Base-by-base conservation (phyloP, 1,139 yeast species). In the Kurtzmaniella quercitrusa region DNA sequence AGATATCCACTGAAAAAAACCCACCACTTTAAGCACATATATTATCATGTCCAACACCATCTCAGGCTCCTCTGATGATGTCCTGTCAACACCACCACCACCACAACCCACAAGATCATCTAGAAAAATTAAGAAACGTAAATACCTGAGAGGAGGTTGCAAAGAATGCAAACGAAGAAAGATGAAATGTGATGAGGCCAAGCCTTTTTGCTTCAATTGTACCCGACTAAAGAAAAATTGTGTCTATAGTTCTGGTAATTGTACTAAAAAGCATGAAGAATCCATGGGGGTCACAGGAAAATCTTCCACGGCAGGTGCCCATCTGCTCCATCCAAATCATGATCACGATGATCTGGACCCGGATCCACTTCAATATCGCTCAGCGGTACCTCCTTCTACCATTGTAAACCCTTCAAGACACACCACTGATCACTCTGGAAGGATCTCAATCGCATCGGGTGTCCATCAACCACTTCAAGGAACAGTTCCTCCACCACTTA, bases 111-210 rank as follows among this genome's bases (percentile, higher is more conserved):
- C 31, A n/a, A 27, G 14, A 10, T 23, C 31, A 11, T 10, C 31
- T 12, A 5, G 31, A 5, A 27, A 27, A 44, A 40, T 33, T 45
- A 44, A 69, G 54, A 77, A 74, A 56, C 53, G 82, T 37, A 70
- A 70, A 48, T 81, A 81, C 54, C 74, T 81, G 40, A 62, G 85
- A 40, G 77, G 75, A 36, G 89, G 88, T 2, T 82, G 89, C 52
- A 62, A 65, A 17, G 85, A 80, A 55, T 82, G 89, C 58, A 81
- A 81, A 55, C 59, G 81, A 41, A 63, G 87, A 41, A 79, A 81
- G 54, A 73, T 79, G 64, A 82, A 82, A 51, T 81, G 69, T 50
- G 68, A 63, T 48, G 69, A 64, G 45, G 48, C 45, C 0, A 63
- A 63, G 44, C 69, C 69, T 1, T 46, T 19, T 37, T 64, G 69